Conservation (phyloP, 768 basidiomycete species). For the Calocybe indica region DNA sequence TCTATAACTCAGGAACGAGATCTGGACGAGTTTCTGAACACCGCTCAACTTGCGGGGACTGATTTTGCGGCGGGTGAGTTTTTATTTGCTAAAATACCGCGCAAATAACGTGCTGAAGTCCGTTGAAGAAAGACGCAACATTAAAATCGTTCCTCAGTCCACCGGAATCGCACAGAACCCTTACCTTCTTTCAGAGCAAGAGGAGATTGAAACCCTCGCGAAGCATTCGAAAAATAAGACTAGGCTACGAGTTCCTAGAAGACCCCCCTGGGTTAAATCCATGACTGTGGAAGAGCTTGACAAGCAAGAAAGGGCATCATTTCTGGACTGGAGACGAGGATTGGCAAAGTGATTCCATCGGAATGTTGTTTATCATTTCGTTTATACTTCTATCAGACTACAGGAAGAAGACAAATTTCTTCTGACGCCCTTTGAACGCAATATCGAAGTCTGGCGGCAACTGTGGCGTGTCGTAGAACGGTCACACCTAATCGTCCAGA, state of each 20-base stretch:
- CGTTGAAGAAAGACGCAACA: constrained; percentile 63
- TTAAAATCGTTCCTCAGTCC: constrained; percentile 68
- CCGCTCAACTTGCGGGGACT: constrained; percentile 89
- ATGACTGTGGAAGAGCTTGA: constrained; percentile 81
- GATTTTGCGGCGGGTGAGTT: constrained; percentile 90
- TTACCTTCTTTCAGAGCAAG: constrained; percentile 74
- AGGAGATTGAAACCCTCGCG: constrained; percentile 69
- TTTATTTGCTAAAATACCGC: not conserved
- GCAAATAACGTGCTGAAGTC: no score
- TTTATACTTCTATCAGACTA: constrained; percentile 42
- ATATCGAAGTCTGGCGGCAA: constrained; percentile 97
- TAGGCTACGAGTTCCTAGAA: constrained; percentile 79
- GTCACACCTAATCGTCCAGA: constrained; percentile 91
- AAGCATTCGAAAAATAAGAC: constrained; percentile 72
- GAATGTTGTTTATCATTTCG: not conserved
- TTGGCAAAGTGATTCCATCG: constrained; percentile 72
- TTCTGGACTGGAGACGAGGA: constrained; percentile 89
- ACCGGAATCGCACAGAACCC: constrained; percentile 65
- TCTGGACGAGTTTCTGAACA: constrained; percentile 92
- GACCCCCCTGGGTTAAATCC: constrained; percentile 83
- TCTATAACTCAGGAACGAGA: constrained; percentile 96
- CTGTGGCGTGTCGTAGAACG: constrained; percentile 96
- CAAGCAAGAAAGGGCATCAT: constrained; percentile 81
- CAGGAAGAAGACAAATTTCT: constrained; percentile 84
- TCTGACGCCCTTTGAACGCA: constrained; percentile 95